phyloP scores from a whole-genome alignment of 2,329 filamentous ascomycete genomes.

The Drechslerella stenobrocha region DNA sequence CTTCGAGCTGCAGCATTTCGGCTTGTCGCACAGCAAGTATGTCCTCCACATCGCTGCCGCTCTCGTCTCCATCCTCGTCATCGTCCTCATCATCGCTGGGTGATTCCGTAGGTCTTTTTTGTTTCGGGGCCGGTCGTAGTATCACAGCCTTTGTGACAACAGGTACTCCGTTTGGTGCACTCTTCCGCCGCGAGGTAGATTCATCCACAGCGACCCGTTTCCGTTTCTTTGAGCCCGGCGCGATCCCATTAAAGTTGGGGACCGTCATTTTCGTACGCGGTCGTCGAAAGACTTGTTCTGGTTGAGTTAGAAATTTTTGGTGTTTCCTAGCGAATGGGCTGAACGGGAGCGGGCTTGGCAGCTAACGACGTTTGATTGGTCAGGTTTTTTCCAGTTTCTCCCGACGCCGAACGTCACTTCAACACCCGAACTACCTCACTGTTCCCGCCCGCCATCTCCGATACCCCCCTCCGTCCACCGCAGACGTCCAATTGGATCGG shows the following conservation, averaged over 20 bases:
- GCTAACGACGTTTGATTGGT: conserved; percentile 39
- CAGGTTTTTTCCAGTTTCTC: conserved; percentile 44
- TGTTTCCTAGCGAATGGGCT: conserved; percentile 23
- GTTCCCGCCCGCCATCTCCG: conserved; percentile 27
- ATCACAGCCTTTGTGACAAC: conserved; percentile 41
- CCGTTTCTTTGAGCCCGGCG: conserved; percentile 38
- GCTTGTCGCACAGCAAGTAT: conserved; percentile 57
- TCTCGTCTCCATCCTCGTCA: conserved; percentile 26
- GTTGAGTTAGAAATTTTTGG: conserved; percentile 31
- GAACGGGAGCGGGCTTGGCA: conserved; percentile 31
- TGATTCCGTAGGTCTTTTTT: conserved; percentile 12
- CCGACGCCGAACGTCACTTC: conserved; percentile 48
- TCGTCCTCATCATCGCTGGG: conserved; percentile 29
- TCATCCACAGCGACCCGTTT: conserved; percentile 41
- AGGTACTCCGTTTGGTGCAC: conserved; percentile 28
- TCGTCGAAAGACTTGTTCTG: background rate
- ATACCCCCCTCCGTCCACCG: conserved; percentile 17
- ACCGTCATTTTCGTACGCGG: conserved; percentile 38
- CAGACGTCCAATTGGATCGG: conserved; percentile 48
- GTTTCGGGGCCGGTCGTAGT: conserved; percentile 30
- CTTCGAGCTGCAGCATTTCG: conserved; percentile 74
- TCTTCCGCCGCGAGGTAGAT: conserved; percentile 17
- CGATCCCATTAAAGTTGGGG: conserved; percentile 22
- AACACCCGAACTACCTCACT: conserved; percentile 42
- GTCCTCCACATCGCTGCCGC: conserved; percentile 23